Evolutionary conservation across 345 rosid genomes (phyloP).

Genomic region (Lepidium didymum): DNA sequence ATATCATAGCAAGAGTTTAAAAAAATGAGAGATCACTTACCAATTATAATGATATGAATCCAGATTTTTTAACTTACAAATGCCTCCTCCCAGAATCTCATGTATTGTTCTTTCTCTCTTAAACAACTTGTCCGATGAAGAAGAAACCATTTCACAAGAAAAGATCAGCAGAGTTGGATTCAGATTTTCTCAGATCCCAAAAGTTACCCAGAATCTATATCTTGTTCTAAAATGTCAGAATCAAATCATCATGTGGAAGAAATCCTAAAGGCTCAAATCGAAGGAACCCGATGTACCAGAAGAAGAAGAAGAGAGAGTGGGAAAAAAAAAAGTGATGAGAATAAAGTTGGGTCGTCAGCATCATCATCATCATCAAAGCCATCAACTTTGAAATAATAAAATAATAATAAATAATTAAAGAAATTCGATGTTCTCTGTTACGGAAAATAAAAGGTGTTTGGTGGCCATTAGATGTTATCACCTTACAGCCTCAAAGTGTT

Average conservation of each 20-base stretch:
- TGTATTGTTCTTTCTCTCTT: constrained; percentile 59
- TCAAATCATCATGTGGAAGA: constrained; percentile 9
- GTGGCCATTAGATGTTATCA: constrained; percentile 23
- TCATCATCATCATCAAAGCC: constrained; percentile 28
- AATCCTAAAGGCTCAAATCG: neutral
- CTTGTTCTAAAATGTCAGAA: neutral
- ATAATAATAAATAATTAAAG: constrained; percentile 13
- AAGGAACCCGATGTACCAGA: neutral
- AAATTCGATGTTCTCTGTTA: constrained; percentile 1
- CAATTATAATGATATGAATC: neutral
- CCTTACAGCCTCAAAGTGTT: constrained; percentile 63
- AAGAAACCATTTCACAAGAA: constrained; percentile 48
- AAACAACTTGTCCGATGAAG: constrained; percentile 40
- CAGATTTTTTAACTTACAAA: constrained; percentile 39
- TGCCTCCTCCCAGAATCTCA: constrained; percentile 80
- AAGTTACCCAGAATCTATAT: constrained; percentile 7
- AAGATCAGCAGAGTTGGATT: constrained; percentile 22
- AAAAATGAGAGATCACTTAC: constrained; percentile 1
- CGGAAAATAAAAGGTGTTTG: neutral
- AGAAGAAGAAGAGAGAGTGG: neutral
- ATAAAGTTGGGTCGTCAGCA: constrained; percentile 29
- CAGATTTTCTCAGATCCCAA: constrained; percentile 39
- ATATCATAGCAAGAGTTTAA: constrained; percentile 8
- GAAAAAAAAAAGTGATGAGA: constrained; percentile 6
- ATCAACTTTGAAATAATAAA: constrained; percentile 22